A percentile compares a stretch with the other conserved stretches of the same genome.
These are phyloP conservation scores for Gracilariopsis chorda DNA, from an alignment of 23 red algal genomes.

Conservation along the genomic window DNA sequence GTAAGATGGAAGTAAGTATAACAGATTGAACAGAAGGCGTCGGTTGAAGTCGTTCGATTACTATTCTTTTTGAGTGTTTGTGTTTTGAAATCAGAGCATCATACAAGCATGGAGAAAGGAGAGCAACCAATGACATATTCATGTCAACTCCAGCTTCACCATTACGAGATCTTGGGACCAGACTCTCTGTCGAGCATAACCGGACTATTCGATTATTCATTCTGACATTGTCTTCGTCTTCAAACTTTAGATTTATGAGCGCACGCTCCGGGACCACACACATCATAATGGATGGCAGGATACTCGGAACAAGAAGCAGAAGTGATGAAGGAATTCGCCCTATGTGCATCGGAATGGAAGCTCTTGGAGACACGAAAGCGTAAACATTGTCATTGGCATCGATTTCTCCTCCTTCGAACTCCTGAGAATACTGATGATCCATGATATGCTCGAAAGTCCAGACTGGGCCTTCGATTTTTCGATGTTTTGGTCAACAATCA, in stretches of 20 bases:
- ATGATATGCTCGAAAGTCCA: too few relatives aligned
- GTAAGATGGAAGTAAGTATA: constrained; percentile 2
- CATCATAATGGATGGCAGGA: neutral
- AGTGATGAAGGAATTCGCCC: constrained; percentile 6
- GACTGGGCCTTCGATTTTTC: too few relatives aligned
- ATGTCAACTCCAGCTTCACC: neutral
- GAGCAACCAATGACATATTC: neutral
- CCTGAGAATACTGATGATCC: neutral
- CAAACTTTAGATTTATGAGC: neutral
- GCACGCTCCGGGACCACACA: neutral
- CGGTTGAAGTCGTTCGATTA: neutral
- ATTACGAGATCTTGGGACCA: neutral
- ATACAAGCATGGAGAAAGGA: constrained; percentile 36
- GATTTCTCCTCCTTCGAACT: neutral
- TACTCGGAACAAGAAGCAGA: neutral
- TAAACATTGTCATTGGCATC: neutral
- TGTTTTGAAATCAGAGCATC: neutral
- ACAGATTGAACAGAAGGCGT: neutral
- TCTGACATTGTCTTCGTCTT: neutral
- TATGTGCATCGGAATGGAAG: neutral
- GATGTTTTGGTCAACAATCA: too few relatives aligned
- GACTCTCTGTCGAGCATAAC: neutral
- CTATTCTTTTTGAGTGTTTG: neutral
- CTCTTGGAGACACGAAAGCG: neutral
- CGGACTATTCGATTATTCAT: neutral